A percentile compares a stretch with the other conserved stretches of the same genome.
Evolutionary conservation across 1,284 basidiomycete species (phyloP).

Genomic region (Cerioporus squamosus): DNA sequence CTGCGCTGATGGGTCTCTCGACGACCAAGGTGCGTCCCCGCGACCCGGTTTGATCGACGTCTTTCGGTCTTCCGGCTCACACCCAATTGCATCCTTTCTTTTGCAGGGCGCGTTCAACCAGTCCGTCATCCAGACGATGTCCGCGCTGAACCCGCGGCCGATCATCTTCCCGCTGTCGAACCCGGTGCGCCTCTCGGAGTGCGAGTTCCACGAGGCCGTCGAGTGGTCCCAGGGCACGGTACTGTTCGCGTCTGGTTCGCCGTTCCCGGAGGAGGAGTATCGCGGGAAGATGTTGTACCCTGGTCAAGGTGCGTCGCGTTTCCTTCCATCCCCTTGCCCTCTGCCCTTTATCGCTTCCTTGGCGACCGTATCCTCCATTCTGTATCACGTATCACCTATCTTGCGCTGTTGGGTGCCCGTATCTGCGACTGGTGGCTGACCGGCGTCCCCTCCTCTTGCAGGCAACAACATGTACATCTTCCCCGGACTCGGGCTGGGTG

Average conservation of each 20-base stretch:
- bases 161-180: conserved; percentile 98
- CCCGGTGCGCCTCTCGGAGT: conserved; percentile 85
- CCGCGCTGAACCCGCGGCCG: conserved; percentile 82
- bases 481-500: conserved; percentile 79
- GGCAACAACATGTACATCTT: conserved; percentile 89
- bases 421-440: too few species aligned
- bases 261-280: conserved; percentile 75
- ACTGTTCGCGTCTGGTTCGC: conserved; percentile 91
- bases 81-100: not conserved
- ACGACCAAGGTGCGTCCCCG: conserved; percentile 67
- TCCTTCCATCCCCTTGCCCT: not conserved
- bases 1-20: conserved; percentile 89
- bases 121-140: conserved; percentile 81
- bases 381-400: too few species aligned
- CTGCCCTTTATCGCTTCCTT: too few species aligned
- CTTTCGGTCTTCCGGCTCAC: not conserved
- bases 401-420: too few species aligned
- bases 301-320: conserved; percentile 62
- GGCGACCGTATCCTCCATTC: too few species aligned
- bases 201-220: conserved; percentile 87
- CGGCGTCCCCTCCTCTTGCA: not conserved
- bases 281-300: conserved; percentile 71
- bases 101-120: conserved; percentile 76
- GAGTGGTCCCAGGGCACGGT: conserved; percentile 74
- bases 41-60: not conserved